Percentiles rank a stretch among this genome's conserved stretches.
Evolutionary conservation across 129 eudicot genomes (phyloP).

Genomic region (Flaveria brownii): DNA sequence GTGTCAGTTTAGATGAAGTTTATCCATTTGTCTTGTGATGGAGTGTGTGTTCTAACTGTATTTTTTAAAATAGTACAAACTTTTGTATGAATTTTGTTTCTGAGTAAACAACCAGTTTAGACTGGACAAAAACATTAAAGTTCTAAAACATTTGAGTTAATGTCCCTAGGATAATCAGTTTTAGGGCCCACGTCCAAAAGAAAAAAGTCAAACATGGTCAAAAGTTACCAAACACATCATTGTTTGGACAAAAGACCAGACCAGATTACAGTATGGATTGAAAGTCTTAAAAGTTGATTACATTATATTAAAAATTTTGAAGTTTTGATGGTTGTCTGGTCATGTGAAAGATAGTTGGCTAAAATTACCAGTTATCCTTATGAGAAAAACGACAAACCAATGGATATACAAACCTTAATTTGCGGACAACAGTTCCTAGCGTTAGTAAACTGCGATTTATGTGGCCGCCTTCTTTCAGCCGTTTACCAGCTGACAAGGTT

Average conservation of each 20-base stretch:
- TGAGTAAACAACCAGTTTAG: background rate
- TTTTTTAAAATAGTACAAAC: background rate
- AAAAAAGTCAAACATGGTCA: background rate
- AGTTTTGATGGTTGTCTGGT: background rate
- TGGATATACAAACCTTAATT: constrained; percentile 31
- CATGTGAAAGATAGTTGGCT: background rate
- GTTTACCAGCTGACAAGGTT: constrained; percentile 33
- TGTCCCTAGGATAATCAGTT: background rate
- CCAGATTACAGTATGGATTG: background rate
- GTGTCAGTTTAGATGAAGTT: background rate
- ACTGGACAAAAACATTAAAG: background rate
- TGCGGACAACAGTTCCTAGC: constrained; percentile 44
- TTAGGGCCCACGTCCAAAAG: background rate
- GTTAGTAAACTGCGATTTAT: constrained; percentile 47
- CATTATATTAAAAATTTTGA: background rate
- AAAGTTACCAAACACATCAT: background rate
- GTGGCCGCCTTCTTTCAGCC: constrained; percentile 45
- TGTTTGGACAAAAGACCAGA: background rate
- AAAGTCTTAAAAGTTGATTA: background rate
- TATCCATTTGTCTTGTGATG: background rate
- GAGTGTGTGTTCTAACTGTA: constrained; percentile 4
- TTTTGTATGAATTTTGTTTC: background rate
- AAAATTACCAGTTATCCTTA: background rate
- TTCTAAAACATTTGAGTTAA: constrained; percentile 3
- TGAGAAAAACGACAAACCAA: constrained; percentile 13